phyloP scores from a whole-genome alignment of 805 yeast species.

The Ogataea glucozyma region DNA sequence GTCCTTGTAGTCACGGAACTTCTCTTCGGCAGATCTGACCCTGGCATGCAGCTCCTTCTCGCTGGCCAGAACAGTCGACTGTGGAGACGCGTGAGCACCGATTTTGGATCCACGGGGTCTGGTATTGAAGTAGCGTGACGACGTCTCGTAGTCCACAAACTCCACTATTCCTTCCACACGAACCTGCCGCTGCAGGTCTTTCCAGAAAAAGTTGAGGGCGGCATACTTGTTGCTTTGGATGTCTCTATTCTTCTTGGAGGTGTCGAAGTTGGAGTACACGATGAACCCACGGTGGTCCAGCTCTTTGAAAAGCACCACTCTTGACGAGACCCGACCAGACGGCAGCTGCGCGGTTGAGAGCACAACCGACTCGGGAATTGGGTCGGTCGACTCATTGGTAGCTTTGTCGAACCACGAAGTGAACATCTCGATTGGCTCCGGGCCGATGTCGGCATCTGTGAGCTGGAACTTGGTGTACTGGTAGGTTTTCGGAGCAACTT shows the following conservation, averaged over 20 bases:
- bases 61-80: constrained; percentile 55
- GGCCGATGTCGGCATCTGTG: constrained; percentile 50
- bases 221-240: constrained; percentile 73
- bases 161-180: constrained; percentile 87
- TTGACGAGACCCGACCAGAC: constrained; percentile 82
- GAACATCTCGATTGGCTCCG: constrained; percentile 76
- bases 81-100: constrained; percentile 98
- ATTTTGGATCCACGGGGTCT: constrained; percentile 91
- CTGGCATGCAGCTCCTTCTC: constrained; percentile 64
- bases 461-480: constrained; percentile 76
- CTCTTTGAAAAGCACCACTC: constrained; percentile 87
- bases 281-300: constrained; percentile 83
- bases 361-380: constrained; percentile 79
- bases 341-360: constrained; percentile 90
- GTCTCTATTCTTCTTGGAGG: constrained; percentile 80
- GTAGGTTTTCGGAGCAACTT: constrained; percentile 82
- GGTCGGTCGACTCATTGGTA: constrained; percentile 47
- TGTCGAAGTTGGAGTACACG: constrained; percentile 88
- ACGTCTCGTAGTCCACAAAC: constrained; percentile 68
- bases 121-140: constrained; percentile 75
- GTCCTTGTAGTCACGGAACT: constrained; percentile 55
- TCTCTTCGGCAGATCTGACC: constrained; percentile 48
- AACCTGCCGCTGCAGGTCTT: constrained; percentile 84
- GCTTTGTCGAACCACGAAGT: constrained; percentile 85
- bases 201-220: constrained; percentile 90